A percentile compares a stretch with the other conserved stretches of the same genome.
These are phyloP conservation scores for Chaetomium globosum DNA, from an alignment of 2,329 filamentous ascomycete species.

Conservation along the genomic window DNA sequence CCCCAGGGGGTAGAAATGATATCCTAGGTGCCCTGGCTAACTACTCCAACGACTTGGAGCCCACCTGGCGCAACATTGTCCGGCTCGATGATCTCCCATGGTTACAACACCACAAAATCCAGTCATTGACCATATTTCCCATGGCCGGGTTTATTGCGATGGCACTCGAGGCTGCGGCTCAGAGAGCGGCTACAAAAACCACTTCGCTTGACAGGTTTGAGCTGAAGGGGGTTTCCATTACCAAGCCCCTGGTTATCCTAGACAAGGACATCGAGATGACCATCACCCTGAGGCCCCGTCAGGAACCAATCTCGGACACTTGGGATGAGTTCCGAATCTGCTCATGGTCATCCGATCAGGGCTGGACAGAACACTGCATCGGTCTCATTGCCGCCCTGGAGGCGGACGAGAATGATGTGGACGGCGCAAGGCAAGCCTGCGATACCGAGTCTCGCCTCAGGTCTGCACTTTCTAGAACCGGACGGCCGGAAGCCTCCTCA, in stretches of 20 bases:
- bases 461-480: constrained; percentile 40
- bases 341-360: constrained; percentile 54
- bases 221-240: constrained; percentile 51
- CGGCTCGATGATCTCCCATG: constrained; percentile 48
- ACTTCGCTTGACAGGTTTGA: constrained; percentile 47
- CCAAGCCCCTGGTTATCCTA: constrained; percentile 51
- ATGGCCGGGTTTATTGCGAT: constrained; percentile 49
- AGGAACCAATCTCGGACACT: constrained; percentile 48
- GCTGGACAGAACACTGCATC: constrained; percentile 62
- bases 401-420: constrained; percentile 47
- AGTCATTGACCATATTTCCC: constrained; percentile 52
- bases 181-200: constrained; percentile 46
- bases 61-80: constrained; percentile 46
- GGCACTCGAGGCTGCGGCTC: constrained; percentile 42
- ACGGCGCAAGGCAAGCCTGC: constrained; percentile 41
- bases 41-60: constrained; percentile 43
- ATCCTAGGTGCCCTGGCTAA: constrained; percentile 42
- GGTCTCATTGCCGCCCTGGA: constrained; percentile 52
- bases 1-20: constrained; percentile 43
- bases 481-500: constrained; percentile 37
- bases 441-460: constrained; percentile 40
- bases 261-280: constrained; percentile 56
- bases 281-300: constrained; percentile 49
- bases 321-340: constrained; percentile 62
- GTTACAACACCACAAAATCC: constrained; percentile 52